Conservation (phyloP, 306 rosid genomes). For the Styphnolobium japonicum region DNA sequence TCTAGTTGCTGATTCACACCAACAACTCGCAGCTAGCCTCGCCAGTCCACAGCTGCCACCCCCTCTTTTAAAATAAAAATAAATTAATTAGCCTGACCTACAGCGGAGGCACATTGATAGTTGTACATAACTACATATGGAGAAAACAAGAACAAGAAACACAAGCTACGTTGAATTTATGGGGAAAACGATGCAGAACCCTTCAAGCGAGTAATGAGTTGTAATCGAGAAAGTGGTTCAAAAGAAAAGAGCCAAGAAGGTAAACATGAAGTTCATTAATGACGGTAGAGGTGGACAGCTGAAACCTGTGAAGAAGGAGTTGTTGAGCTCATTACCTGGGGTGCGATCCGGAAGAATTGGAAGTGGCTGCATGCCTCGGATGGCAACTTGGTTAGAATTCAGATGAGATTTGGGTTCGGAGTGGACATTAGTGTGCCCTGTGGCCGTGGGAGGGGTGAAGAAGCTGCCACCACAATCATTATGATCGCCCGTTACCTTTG, state of each 20-base stretch:
- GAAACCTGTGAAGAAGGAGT: neutral
- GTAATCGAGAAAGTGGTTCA: too few relatives aligned
- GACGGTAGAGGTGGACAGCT: neutral
- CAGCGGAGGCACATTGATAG: neutral
- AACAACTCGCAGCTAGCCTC: neutral
- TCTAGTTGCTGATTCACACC: conserved; percentile 1
- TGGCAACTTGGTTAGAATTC: conserved; percentile 16
- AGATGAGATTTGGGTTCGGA: conserved; percentile 8
- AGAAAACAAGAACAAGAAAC: neutral
- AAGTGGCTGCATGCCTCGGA: too few relatives aligned
- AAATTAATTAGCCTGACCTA: neutral
- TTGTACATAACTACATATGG: neutral
- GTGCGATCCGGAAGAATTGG: too few relatives aligned
- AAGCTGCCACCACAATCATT: neutral
- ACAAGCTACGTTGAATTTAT: neutral
- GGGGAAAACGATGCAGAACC: neutral
- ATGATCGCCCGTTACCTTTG: neutral
- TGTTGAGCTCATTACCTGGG: too few relatives aligned
- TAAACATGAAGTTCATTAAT: conserved; percentile 6
- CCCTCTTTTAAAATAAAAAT: neutral
- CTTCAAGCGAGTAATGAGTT: neutral
- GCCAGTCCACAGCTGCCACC: neutral
- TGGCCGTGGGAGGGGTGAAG: neutral
- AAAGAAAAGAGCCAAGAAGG: neutral
- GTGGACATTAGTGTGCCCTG: neutral